Conservation (phyloP, 176 grass and related monocot species). For the Urochloa ruziziensis region DNA sequence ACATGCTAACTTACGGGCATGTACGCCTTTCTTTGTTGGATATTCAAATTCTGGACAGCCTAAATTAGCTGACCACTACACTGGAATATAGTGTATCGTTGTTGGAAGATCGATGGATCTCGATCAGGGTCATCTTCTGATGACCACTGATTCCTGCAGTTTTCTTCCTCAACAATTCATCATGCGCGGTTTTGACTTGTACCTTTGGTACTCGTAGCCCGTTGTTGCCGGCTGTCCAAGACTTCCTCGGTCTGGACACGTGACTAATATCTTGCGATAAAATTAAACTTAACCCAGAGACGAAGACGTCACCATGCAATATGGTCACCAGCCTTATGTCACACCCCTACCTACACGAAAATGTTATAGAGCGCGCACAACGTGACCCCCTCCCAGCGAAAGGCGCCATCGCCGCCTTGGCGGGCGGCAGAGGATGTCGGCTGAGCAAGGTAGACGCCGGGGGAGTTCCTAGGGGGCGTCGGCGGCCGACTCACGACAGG, state of each 20-base stretch:
- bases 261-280: background rate
- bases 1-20: no score
- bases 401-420: no score
- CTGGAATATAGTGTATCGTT: background rate
- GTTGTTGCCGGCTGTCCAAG: background rate
- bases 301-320: conserved; percentile 3
- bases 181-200: background rate
- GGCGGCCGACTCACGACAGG: no score
- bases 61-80: background rate
- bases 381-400: no score
- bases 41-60: no score
- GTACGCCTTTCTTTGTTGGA: no score
- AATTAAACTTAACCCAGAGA: background rate
- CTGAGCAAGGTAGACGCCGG: no score
- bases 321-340: background rate
- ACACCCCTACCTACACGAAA: no score
- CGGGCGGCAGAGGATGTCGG: no score
- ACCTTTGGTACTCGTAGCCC: background rate
- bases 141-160: background rate
- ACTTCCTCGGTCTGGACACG: background rate
- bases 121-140: background rate
- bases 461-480: no score
- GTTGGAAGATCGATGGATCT: background rate
- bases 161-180: background rate
- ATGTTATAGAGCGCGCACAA: no score